A percentile compares a stretch with the other conserved stretches of the same genome.
These are phyloP conservation scores for Straminergon stramineum DNA, from an alignment of 225 moss, liverwort and hornwort genomes.

Conservation along the genomic window DNA sequence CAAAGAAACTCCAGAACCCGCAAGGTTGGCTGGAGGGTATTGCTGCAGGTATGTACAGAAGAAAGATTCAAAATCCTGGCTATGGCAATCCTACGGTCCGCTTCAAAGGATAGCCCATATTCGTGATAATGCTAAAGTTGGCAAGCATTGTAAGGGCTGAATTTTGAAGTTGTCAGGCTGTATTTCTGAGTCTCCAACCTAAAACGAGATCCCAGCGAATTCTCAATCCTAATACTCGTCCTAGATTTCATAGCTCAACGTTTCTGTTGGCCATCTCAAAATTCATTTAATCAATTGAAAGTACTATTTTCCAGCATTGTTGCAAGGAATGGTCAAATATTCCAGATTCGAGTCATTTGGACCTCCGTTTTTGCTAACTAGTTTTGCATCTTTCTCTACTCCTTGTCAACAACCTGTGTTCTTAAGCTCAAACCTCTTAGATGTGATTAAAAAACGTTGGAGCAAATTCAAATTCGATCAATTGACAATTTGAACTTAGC, in stretches of 20 bases:
- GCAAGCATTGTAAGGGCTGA: not conserved
- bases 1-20: constrained; percentile 47
- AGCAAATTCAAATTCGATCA: not conserved
- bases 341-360: not conserved
- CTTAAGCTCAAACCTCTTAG: not conserved
- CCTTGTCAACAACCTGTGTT: not conserved
- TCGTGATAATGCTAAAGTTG: not conserved
- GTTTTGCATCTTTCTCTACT: not conserved
- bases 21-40: constrained; percentile 43
- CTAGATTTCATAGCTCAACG: not conserved
- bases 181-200: not conserved
- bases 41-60: constrained; percentile 23
- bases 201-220: not conserved
- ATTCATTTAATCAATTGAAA: not conserved
- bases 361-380: not conserved
- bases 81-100: not conserved
- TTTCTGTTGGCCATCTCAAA: not conserved
- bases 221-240: no score
- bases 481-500: not conserved
- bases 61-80: not conserved
- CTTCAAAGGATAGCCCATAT: not conserved
- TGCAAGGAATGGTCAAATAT: not conserved
- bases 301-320: no score
- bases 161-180: not conserved
- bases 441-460: not conserved